These are phyloP conservation scores for Phialophora tarda DNA, from an alignment of 2,329 filamentous ascomycete genomes.

Conservation along the genomic window DNA sequence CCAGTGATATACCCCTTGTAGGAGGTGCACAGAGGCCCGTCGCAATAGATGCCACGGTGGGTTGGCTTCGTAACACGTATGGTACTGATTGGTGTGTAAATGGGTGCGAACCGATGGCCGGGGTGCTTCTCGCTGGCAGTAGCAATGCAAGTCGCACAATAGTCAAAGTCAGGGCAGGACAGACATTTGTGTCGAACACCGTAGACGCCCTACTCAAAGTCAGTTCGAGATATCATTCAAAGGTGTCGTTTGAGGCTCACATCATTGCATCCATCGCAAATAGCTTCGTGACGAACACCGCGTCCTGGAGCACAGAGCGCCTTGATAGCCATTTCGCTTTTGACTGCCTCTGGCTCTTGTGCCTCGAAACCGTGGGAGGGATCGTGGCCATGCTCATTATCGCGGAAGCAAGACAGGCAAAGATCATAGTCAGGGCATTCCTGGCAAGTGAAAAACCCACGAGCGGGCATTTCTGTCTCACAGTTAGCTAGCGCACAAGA, in stretches of 20 bases:
- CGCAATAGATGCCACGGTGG: constrained; percentile 90
- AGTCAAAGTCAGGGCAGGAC: constrained; percentile 97
- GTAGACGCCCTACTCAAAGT: constrained; percentile 67
- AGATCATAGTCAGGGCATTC: constrained; percentile 90
- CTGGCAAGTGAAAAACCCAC: constrained; percentile 82
- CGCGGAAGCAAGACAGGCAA: constrained; percentile 79
- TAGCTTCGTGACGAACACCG: constrained; percentile 79
- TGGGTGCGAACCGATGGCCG: constrained; percentile 82
- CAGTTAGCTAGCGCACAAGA: constrained; percentile 39
- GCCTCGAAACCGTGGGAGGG: constrained; percentile 81
- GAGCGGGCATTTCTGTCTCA: constrained; percentile 69
- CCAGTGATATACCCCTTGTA: constrained; percentile 72
- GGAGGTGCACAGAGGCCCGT: constrained; percentile 82
- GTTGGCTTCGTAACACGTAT: constrained; percentile 47
- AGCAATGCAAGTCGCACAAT: constrained; percentile 76
- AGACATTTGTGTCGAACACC: constrained; percentile 96
- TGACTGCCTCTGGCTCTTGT: constrained; percentile 65
- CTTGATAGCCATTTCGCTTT: constrained; percentile 66
- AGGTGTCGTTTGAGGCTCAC: constrained; percentile 44
- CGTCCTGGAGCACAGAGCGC: constrained; percentile 78
- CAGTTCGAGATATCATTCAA: constrained; percentile 3
- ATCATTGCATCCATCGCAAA: constrained; percentile 93
- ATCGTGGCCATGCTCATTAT: constrained; percentile 84
- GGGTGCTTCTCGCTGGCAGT: constrained; percentile 73
- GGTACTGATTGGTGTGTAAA: constrained; percentile 71